Conservation (phyloP, 2,329 filamentous ascomycete genomes). For the Hypomyces perniciosus region DNA sequence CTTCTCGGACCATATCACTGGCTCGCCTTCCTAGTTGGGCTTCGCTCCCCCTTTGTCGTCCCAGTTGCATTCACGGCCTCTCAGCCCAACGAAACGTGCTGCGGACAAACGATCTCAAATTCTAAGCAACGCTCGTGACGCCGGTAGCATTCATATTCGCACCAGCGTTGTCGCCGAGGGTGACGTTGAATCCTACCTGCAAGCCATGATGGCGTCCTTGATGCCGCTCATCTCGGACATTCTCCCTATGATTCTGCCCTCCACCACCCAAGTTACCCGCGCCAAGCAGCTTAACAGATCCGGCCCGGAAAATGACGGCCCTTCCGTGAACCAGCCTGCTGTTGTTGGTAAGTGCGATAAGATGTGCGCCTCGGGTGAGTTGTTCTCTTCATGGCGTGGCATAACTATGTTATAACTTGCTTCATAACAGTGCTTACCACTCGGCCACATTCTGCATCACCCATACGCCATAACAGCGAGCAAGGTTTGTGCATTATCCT, state of each 20-base stretch:
- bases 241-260: conserved; percentile 53
- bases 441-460: conserved; percentile 54
- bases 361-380: conserved; percentile 60
- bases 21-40: conserved; percentile 16
- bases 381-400: conserved; percentile 1
- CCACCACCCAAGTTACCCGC: conserved; percentile 49
- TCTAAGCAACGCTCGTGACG: not conserved
- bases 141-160: not conserved
- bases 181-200: not conserved
- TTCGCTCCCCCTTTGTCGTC: conserved; percentile 7
- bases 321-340: conserved; percentile 41
- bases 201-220: conserved; percentile 42
- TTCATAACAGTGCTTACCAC: conserved; percentile 51
- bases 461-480: conserved; percentile 63
- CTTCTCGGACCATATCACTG: conserved; percentile 11
- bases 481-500: conserved; percentile 44
- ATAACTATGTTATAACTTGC: conserved; percentile 9
- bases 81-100: conserved; percentile 2
- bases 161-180: conserved; percentile 3
- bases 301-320: conserved; percentile 21
- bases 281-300: conserved; percentile 40
- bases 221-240: conserved; percentile 52
- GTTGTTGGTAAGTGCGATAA: conserved; percentile 58
- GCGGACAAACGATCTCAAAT: not conserved
- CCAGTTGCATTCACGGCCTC: conserved; percentile 4